Evolutionary conservation across 1,139 yeast genomes (phyloP), one percentile per base, ranked within the genome.

Genomic region (Scheffersomyces quercinus): DNA sequence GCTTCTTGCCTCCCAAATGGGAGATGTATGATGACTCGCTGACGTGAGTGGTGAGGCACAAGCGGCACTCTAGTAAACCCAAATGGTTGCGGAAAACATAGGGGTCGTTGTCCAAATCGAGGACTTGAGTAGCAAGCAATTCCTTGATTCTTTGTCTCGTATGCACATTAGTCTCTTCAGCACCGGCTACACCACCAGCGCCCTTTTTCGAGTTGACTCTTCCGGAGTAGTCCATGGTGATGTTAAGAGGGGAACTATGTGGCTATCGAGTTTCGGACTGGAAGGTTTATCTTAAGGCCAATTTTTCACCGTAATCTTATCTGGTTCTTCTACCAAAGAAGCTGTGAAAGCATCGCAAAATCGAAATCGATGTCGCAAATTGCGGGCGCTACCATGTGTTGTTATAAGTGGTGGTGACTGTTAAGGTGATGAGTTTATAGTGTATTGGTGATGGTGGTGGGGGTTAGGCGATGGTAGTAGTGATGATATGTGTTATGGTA

Each of bases 1-100:
- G 97, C 60, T 84, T 85, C 47, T 79, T 74, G 3, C 96, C 96
- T 38, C 88, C 86, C 3, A 90, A 75, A 56, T 89, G 97, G 1
- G 90, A 76, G 13, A 88, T 69, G 56, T 87, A 89, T 7, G 90
- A 83, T n/a, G 88, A 79, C 48, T 85, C 91, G 29, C 82, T 79
- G 26, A 77, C 71, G 62, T 88, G 96, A 0, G 86, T 76, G 1
- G 96, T 88, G 29, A 82, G 64, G 59, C 97, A 89, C 29, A 88
- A 69, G 37, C 78, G 73, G 60, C 97, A 89, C 58, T 88, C 96
- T 28, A 84, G 68, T 38, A 81, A 65, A 2, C 96, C 96, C 15
- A 83, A 64, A 55, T 85, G 89, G 59, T 86, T 88, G 51, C 81
- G 76, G 62, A 82, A 79, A 13, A 87, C 86, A 62, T 87, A 88